Conservation (phyloP, 176 grass and related monocot genomes). For the Rhynchospora breviuscula region DNA sequence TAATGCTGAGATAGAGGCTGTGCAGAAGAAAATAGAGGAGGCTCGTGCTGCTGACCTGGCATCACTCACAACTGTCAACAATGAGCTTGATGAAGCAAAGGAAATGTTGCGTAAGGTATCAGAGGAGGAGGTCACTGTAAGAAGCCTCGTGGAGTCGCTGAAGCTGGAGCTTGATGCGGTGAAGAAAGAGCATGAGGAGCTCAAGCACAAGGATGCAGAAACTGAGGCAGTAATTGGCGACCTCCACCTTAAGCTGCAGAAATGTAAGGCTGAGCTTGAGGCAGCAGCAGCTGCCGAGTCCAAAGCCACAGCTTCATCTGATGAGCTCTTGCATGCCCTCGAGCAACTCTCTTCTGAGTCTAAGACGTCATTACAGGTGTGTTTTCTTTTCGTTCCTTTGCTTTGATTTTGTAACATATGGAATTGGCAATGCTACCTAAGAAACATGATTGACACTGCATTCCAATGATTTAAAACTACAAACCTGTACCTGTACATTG, state of each 20-base stretch:
- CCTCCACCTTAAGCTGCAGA: slow-evolving; percentile 81
- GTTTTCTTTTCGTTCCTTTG: not conserved
- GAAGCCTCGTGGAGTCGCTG: slow-evolving; percentile 62
- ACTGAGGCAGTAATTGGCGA: slow-evolving; percentile 64
- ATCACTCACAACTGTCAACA: slow-evolving; percentile 50
- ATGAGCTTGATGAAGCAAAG: slow-evolving; percentile 83
- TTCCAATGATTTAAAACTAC: not conserved
- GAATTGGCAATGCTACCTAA: not conserved
- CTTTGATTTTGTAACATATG: not conserved
- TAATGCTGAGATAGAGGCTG: slow-evolving; percentile 56
- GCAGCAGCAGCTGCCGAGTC: slow-evolving; percentile 76
- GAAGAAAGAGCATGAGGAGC: slow-evolving; percentile 68
- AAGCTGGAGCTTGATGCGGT: slow-evolving; percentile 63
- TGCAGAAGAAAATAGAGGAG: slow-evolving; percentile 79
- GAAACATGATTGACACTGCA: not conserved
- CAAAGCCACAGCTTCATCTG: slow-evolving; percentile 70
- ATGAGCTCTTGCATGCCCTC: slow-evolving; percentile 72
- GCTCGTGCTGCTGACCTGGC: slow-evolving; percentile 55
- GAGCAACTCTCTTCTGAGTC: slow-evolving; percentile 84
- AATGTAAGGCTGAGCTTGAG: slow-evolving; percentile 89
- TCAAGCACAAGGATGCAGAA: slow-evolving; percentile 83
- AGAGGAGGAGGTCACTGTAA: slow-evolving; percentile 62
- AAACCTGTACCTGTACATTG: not conserved
- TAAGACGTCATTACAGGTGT: slow-evolving; percentile 50
- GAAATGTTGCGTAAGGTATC: slow-evolving; percentile 72